Conservation (phyloP, 2,329 filamentous ascomycete genomes). For the Botryotinia convoluta region DNA sequence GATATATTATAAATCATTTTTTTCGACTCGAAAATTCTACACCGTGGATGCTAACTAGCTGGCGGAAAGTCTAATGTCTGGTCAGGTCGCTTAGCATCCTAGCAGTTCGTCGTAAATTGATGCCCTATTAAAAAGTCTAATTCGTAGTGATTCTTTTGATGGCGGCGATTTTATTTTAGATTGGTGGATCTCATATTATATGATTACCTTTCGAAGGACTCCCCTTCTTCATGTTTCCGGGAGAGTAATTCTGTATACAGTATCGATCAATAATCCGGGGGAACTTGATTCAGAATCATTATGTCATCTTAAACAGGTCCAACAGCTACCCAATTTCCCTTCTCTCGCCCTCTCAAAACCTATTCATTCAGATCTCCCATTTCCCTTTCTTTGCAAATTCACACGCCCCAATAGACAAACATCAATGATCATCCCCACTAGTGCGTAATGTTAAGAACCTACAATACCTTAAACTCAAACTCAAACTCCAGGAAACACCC, state of each 20-base stretch:
- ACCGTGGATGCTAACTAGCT: neutral
- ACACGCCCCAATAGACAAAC: neutral
- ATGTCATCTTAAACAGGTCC: no score
- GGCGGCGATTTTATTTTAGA: no score
- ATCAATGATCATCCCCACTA: neutral
- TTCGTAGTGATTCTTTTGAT: neutral
- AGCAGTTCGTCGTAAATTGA: rapidly evolving
- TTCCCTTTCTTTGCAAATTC: neutral
- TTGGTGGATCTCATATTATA: neutral
- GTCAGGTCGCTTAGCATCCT: neutral
- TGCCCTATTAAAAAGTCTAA: neutral
- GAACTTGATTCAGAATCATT: no score
- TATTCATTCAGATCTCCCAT: neutral
- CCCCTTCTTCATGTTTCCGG: neutral
- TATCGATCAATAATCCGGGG: neutral
- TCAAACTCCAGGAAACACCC: neutral
- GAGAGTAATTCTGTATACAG: neutral
- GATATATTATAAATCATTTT: neutral
- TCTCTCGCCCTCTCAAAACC: neutral
- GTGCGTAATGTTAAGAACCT: neutral
- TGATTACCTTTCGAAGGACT: no score
- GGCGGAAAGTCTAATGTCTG: neutral
- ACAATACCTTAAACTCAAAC: neutral
- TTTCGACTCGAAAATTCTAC: rapidly evolving
- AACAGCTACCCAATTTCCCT: neutral